Evolutionary conservation across 106 monocot species (phyloP).

Genomic region (Apostasia shenzhenica): DNA sequence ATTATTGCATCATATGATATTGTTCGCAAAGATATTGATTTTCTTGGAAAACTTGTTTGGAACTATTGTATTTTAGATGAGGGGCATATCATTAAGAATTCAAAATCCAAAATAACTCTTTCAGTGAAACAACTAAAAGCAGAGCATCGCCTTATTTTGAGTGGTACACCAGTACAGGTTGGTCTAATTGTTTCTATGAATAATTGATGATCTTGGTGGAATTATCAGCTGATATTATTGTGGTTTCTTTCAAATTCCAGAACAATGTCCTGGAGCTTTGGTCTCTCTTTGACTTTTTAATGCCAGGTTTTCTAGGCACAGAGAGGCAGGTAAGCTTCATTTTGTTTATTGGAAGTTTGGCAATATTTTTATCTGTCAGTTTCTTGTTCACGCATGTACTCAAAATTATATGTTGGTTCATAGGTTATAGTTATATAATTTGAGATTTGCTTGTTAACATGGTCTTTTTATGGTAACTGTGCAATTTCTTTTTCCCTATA

Average conservation of each 20-base stretch:
- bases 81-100: constrained; percentile 94
- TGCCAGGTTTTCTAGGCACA: constrained; percentile 98
- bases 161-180: constrained; percentile 98
- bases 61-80: constrained; percentile 98
- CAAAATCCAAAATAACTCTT: constrained; percentile 86
- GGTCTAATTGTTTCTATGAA: constrained; percentile 1
- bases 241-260: constrained; percentile 37
- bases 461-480: no score
- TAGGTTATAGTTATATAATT: no score
- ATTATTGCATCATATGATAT: constrained; percentile 96
- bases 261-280: constrained; percentile 98
- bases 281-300: constrained; percentile 98
- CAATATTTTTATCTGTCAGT: background rate
- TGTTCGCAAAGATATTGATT: constrained; percentile 91
- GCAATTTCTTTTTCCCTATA: no score
- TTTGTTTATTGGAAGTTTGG: background rate
- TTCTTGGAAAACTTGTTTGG: constrained; percentile 70
- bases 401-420: no score
- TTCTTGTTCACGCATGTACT: no score
- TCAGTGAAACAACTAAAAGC: constrained; percentile 89
- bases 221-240: background rate
- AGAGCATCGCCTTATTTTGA: constrained; percentile 93
- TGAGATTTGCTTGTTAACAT: no score
- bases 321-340: constrained; percentile 73
- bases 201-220: background rate